Conservation (phyloP, 306 rosid species). For the Ormosia emarginata region DNA sequence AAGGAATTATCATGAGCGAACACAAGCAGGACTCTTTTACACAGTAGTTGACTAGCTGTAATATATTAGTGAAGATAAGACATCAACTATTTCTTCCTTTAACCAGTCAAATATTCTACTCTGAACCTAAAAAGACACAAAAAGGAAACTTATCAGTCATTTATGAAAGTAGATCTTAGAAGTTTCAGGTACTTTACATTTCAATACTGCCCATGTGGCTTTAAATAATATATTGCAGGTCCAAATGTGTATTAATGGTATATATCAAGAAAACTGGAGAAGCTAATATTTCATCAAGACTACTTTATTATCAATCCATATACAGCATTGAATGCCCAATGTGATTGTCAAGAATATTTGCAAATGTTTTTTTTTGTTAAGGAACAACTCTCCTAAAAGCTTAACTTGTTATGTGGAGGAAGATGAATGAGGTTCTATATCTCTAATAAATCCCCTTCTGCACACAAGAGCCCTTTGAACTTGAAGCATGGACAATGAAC, state of each 20-base stretch:
- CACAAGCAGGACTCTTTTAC: slow-evolving; percentile 7
- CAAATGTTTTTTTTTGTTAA: neutral
- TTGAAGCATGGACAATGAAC: neutral
- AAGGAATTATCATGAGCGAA: neutral
- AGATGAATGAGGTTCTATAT: neutral
- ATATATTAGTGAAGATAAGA: slow-evolving; percentile 8
- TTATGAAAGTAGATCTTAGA: neutral
- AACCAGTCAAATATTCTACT: slow-evolving; percentile 1
- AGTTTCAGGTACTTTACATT: slow-evolving; percentile 12
- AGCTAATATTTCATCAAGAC: neutral
- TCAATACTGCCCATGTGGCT: neutral
- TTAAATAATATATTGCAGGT: neutral
- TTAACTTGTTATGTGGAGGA: neutral
- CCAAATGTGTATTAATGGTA: neutral
- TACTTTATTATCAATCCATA: neutral
- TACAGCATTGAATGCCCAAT: neutral
- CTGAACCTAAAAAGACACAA: slow-evolving; percentile 3
- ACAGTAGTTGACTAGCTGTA: neutral
- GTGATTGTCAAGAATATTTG: slow-evolving; percentile 4
- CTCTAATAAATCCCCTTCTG: neutral
- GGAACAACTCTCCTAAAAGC: slow-evolving; percentile 1
- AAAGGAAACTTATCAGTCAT: neutral
- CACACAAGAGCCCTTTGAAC: neutral
- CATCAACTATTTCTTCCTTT: neutral
- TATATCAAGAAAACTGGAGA: neutral